Evolutionary conservation across 148 eudicot species (phyloP), one percentile per base, ranked within the genome.

Genomic region (Chenopodium album): DNA sequence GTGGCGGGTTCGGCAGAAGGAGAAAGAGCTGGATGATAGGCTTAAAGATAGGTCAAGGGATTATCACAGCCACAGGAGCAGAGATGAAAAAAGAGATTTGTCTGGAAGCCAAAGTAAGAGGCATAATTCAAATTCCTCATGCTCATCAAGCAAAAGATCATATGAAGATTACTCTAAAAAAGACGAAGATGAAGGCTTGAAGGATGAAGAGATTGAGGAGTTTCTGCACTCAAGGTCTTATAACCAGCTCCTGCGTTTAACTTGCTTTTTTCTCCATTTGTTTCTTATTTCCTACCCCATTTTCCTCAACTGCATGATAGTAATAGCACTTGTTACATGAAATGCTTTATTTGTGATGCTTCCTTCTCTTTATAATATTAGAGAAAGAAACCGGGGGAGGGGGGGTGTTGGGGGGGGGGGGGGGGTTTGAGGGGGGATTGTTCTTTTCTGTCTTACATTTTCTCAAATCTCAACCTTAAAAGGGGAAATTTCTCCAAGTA

Each of bases 1-100:
- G 98, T 94, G 99, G 99, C 88, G 92, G 44, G 82, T 82, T 47
- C 90, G 98, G 77, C 89, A 94, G 82, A 96, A 94, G 81, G 98
- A 96, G 88, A 62, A 79, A 69, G 97, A 96, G 82, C 84, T 96
- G 89, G 92, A 94, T 76, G 81, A 85, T 68, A 88, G 84, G 88
- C 64, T 75, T 50, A 92, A 83, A 87, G 86, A 90, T 76, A 64
- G 87, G 79, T 23, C 69, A 2, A 84, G 82, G 73, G 84, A 80
- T 78, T 84, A 84, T n/a, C 82, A 83, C 52, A 81, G 87, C 75
- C 80, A 79, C 79, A 72, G 60, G 70, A 86, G 88, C 80, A 80
- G 81, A 69, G 73, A 68, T 63, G 71, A 79, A 50, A 86, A 82
- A 37, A 26, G 64, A 19, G 91, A 85, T 69, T 79, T 82, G 64